Evolutionary conservation across 345 rosid genomes (phyloP).

Genomic region (Diplotaxis tenuifolia): DNA sequence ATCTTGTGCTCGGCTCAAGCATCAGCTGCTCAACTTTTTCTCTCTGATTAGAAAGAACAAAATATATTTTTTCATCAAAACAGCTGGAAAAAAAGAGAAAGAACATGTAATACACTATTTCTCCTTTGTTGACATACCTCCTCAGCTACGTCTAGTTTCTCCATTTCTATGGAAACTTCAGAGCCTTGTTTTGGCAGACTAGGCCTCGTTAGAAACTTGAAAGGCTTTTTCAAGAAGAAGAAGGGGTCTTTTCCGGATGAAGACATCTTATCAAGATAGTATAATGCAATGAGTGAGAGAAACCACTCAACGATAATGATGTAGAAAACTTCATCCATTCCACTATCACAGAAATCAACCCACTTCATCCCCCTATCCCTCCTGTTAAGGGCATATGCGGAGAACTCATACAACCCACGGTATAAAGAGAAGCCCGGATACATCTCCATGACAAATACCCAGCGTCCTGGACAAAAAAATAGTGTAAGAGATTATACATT

Average conservation of each 20-base stretch:
- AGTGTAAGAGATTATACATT: neutral
- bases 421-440: constrained; percentile 87
- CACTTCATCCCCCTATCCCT: constrained; percentile 89
- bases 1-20: constrained; percentile 51
- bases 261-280: constrained; percentile 57
- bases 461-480: constrained; percentile 50
- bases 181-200: constrained; percentile 65
- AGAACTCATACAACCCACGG: constrained; percentile 85
- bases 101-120: neutral
- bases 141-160: constrained; percentile 77
- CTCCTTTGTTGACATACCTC: constrained; percentile 53
- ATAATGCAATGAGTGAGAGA: constrained; percentile 56
- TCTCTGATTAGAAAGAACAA: constrained; percentile 44
- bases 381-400: constrained; percentile 51
- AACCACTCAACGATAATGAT: constrained; percentile 80
- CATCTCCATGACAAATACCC: constrained; percentile 72
- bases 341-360: constrained; percentile 64
- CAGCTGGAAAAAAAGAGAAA: neutral
- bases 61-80: constrained; percentile 1
- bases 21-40: constrained; percentile 75
- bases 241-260: constrained; percentile 57
- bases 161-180: constrained; percentile 64
- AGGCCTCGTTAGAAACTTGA: constrained; percentile 50
- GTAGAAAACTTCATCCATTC: constrained; percentile 62
- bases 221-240: constrained; percentile 51